Evolutionary conservation across 139 green algal genomes (phyloP), one percentile per base, ranked within the genome.

Genomic region (Ostreobium quekettii): DNA sequence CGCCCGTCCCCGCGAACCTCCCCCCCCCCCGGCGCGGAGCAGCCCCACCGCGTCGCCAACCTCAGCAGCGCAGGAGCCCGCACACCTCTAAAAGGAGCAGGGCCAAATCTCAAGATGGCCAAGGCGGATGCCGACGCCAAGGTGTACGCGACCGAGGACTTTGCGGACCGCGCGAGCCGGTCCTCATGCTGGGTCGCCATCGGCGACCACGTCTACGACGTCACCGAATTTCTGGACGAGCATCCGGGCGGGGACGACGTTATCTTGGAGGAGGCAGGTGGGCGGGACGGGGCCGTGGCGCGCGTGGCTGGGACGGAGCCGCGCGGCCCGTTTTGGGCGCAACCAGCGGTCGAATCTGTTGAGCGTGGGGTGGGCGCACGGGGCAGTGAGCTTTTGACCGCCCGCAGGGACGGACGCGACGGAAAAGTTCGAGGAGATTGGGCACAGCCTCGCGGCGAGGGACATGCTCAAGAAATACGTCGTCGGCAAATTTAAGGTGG

Each of bases 341-440:
- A 22, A 63, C 8, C 46, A 56, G 19, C 46, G n/a, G 24, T 36
- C 53, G 19, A 36, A 28, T 4, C 31, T 46, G 46, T 66, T 7
- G 11, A n/a, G 28, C 24, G 24, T 24, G 7, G 39, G 32, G 6
- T 57, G 29, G 24, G 31, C 8, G 26, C 28, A 63, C 53, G 53
- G 8, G 28, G 53, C 53, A 31, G n/a, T 19, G 53, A 35, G 38
- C 19, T 56, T 19, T n/a, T n/a, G n/a, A n/a, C n/a, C n/a, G n/a
- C n/a, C n/a, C n/a, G n/a, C 75, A 79, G 80, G 78, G 4, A 77
- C 67, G 36, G 82, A 89, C 71, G 82, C 77, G 3, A 86, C 82
- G 19, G 74, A 87, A 1, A 76, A 87, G 37, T 89, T 89, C 69
- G 82, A 89, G 59, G 82, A 89, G 67, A 75, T 86, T 36, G 82